phyloP scores from a whole-genome alignment of 1,284 basidiomycete genomes.

The Leccinum fallax region DNA sequence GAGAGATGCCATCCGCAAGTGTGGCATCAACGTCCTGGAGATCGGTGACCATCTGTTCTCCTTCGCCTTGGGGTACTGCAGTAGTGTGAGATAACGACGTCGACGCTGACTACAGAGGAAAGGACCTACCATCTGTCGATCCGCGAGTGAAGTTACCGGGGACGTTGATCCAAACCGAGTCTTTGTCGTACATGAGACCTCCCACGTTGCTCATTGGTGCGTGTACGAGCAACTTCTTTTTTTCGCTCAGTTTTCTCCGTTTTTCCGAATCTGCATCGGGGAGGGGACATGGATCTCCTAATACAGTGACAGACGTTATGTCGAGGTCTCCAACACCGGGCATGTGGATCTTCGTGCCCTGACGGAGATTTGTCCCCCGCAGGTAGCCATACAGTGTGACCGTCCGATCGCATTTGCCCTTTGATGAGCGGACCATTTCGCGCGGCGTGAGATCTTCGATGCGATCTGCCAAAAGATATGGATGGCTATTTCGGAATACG shows the following conservation, averaged over 20 bases:
- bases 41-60: constrained; percentile 97
- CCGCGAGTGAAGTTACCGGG: constrained; percentile 89
- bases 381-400: constrained; percentile 92
- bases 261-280: constrained; percentile 94
- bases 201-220: constrained; percentile 99
- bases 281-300: constrained; percentile 94
- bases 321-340: constrained; percentile 92
- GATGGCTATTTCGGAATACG: constrained; percentile 93
- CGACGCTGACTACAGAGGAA: not conserved
- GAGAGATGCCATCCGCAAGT: constrained; percentile 82
- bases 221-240: constrained; percentile 90
- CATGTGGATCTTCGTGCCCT: constrained; percentile 87
- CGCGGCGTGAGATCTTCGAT: constrained; percentile 94
- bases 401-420: constrained; percentile 88
- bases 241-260: constrained; percentile 90
- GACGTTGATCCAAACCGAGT: constrained; percentile 98
- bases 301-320: constrained; percentile 72
- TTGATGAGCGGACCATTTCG: constrained; percentile 74
- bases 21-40: constrained; percentile 87
- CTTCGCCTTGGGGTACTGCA: constrained; percentile 76
- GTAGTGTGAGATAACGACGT: not conserved
- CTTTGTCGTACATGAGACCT: constrained; percentile 97
- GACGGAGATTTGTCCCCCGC: constrained; percentile 85
- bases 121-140: constrained; percentile 54
- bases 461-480: constrained; percentile 95